Evolutionary conservation across 352 stramenopile species (phyloP).

Genomic region (Proteromonas lacertae): DNA sequence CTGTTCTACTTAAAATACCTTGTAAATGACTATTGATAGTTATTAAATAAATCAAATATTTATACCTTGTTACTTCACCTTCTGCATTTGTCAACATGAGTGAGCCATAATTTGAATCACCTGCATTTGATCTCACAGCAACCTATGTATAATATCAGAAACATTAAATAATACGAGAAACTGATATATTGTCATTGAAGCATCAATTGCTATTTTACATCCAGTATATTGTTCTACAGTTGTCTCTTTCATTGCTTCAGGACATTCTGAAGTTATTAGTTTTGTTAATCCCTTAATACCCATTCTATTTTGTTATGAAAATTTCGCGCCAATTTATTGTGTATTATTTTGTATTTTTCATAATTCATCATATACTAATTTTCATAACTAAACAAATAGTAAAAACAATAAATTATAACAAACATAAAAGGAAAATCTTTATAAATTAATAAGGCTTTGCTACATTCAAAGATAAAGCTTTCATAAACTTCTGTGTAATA

Average conservation of each 20-base stretch:
- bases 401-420: no score
- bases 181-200: conserved; percentile 95
- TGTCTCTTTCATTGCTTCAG: conserved; percentile 55
- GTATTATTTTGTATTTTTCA: no score
- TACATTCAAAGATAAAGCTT: no score
- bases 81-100: conserved; percentile 82
- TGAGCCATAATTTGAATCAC: conserved; percentile 21
- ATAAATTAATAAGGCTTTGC: no score
- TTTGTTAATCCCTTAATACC: conserved; percentile 97
- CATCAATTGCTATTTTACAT: conserved; percentile 83
- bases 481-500: no score
- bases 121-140: conserved; percentile 34
- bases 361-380: no score
- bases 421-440: no score
- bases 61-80: conserved; percentile 50
- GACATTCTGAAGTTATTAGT: conserved; percentile 78
- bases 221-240: conserved; percentile 40
- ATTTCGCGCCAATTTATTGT: no score
- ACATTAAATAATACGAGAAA: conserved; percentile 58
- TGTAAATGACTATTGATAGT: conserved; percentile 39
- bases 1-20: conserved; percentile 94
- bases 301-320: no score
- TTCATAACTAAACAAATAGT: no score
- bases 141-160: conserved; percentile 11
- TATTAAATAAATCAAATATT: conserved; percentile 1